Percentiles rank a stretch among this genome's conserved stretches.
Conservation (phyloP, 805 yeast species). For the Debaryomyces tyrocola region DNA sequence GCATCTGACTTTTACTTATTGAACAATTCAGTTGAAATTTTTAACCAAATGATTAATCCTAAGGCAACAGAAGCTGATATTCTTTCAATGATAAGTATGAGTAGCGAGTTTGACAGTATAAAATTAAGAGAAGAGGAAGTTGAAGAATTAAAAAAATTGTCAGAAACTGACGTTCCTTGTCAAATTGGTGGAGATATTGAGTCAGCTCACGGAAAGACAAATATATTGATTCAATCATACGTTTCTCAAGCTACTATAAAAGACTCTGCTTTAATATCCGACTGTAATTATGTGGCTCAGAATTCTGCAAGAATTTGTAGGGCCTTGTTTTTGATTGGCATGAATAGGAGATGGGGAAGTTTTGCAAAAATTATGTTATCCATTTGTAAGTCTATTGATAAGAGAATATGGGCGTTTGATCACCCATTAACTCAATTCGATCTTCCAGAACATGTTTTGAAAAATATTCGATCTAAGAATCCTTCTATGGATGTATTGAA, state of each 20-base stretch:
- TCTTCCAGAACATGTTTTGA: constrained; percentile 63
- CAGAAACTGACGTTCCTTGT: constrained; percentile 66
- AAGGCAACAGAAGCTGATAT: constrained; percentile 90
- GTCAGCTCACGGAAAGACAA: constrained; percentile 81
- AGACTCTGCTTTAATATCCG: constrained; percentile 83
- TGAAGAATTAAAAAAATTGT: constrained; percentile 62
- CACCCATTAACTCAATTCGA: constrained; percentile 92
- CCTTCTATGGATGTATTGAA: constrained; percentile 72
- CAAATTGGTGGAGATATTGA: constrained; percentile 79
- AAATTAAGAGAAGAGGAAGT: constrained; percentile 88
- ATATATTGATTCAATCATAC: constrained; percentile 82
- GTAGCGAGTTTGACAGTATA: constrained; percentile 89
- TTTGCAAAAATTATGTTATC: constrained; percentile 73
- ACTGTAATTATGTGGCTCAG: constrained; percentile 91
- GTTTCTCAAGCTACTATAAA: constrained; percentile 71
- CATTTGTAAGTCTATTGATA: constrained; percentile 84
- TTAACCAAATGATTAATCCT: constrained; percentile 82
- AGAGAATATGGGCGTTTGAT: constrained; percentile 81
- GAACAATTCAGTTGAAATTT: constrained; percentile 83
- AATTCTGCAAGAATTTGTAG: constrained; percentile 91
- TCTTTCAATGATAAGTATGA: constrained; percentile 82
- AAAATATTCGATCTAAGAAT: constrained; percentile 60
- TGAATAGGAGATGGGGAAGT: constrained; percentile 89
- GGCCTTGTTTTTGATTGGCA: constrained; percentile 82
- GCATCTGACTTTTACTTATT: constrained; percentile 92